Conservation (phyloP, 2,329 filamentous ascomycete genomes). For the Trichoderma aggressivum region DNA sequence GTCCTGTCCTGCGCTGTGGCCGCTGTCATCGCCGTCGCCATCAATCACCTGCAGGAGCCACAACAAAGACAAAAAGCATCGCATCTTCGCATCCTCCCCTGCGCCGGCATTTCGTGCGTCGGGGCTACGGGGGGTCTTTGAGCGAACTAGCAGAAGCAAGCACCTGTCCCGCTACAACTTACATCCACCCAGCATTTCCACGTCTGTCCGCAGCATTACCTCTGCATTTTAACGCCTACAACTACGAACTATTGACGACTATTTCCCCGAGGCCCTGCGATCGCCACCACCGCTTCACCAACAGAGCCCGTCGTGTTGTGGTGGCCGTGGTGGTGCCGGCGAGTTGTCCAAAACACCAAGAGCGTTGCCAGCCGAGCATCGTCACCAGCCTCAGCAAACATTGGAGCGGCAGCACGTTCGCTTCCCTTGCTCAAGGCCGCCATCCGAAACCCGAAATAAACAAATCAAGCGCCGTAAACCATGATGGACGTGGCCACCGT, state of each 20-base stretch:
- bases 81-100: conserved; percentile 15
- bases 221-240: background rate
- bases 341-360: background rate
- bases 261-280: background rate
- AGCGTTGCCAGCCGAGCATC: conserved; percentile 16
- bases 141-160: background rate
- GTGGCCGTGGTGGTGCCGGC: conserved; percentile 12
- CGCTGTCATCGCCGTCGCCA: background rate
- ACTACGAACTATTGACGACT: background rate
- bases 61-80: conserved; percentile 4
- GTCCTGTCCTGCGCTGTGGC: background rate
- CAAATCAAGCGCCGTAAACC: background rate
- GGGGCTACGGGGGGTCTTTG: background rate
- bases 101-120: conserved; percentile 12
- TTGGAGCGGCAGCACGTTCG: background rate
- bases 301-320: background rate
- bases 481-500: conserved; percentile 33
- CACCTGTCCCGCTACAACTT: background rate
- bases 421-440: background rate
- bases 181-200: background rate
- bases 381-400: background rate
- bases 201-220: background rate
- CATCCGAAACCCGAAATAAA: background rate
- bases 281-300: background rate
- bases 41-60: conserved; percentile 13